Evolutionary conservation across 2,329 filamentous ascomycete species (phyloP).

Genomic region (Fusarium sp.): DNA sequence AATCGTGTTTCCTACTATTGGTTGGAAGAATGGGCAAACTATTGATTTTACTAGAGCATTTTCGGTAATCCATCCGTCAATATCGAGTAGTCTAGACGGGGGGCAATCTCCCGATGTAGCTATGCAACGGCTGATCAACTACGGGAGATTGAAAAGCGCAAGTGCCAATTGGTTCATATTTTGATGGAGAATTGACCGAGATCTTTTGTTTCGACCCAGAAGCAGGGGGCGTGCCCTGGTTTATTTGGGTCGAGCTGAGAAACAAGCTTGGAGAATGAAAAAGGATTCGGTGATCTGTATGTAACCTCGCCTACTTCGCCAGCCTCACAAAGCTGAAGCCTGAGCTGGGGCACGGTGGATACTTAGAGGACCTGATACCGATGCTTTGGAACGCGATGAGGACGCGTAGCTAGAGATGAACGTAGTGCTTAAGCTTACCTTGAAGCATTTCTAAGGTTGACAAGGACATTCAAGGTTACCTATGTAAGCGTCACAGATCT

Average conservation of each 20-base stretch:
- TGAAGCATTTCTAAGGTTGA: background rate
- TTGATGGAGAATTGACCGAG: background rate
- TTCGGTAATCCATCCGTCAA: background rate
- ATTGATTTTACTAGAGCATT: slow-evolving; percentile 5
- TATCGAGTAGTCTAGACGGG: background rate
- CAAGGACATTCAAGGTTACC: background rate
- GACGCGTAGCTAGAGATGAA: background rate
- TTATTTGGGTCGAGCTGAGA: background rate
- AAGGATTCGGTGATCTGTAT: background rate
- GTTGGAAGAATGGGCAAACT: slow-evolving; percentile 3
- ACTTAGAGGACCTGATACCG: background rate
- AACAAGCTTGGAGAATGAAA: background rate
- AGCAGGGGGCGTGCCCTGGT: background rate
- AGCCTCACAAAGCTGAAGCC: background rate
- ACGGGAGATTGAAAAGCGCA: slow-evolving; percentile 2
- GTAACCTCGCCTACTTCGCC: background rate
- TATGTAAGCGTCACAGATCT: background rate
- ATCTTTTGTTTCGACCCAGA: background rate
- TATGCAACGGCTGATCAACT: slow-evolving; percentile 5
- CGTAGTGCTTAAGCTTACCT: background rate
- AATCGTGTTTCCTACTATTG: background rate
- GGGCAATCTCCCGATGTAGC: background rate
- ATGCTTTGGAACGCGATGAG: background rate
- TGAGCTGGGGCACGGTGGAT: background rate
- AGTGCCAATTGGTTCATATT: background rate